phyloP scores from a whole-genome alignment of 345 rosid species.

The Conringia planisiliqua region DNA sequence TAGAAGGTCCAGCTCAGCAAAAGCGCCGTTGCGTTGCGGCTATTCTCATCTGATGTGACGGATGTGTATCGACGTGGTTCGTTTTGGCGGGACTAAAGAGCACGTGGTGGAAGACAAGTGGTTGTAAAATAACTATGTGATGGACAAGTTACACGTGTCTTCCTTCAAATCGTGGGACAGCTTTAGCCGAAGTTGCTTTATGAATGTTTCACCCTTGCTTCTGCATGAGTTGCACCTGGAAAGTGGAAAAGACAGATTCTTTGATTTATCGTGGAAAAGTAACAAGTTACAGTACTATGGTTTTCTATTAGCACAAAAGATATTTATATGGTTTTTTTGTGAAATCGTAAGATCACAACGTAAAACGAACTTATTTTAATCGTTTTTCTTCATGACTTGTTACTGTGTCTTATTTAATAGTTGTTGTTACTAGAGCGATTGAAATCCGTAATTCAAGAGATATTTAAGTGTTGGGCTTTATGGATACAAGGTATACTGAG shows the following conservation, averaged over 20 bases:
- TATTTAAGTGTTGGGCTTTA: background rate
- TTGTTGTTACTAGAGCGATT: too few species aligned
- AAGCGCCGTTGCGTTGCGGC: background rate
- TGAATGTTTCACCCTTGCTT: background rate
- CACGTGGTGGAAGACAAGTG: slow-evolving; percentile 3
- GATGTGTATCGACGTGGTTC: slow-evolving; percentile 1
- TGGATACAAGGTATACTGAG: background rate
- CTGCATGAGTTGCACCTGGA: slow-evolving; percentile 36
- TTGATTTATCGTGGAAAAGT: background rate
- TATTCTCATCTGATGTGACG: background rate
- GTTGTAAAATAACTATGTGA: background rate
- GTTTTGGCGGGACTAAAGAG: background rate
- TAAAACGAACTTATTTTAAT: too few species aligned
- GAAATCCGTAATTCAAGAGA: too few species aligned
- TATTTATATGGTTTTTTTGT: too few species aligned
- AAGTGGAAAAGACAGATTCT: slow-evolving; percentile 8
- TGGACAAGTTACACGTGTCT: background rate
- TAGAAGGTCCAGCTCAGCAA: slow-evolving; percentile 21
- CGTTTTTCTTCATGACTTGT: too few species aligned
- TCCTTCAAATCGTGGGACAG: background rate
- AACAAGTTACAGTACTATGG: background rate
- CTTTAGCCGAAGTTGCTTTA: background rate
- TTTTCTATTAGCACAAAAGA: too few species aligned
- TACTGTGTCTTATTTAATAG: too few species aligned
- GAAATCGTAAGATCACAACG: too few species aligned